A percentile compares a stretch with the other conserved stretches of the same genome.
Evolutionary conservation across 148 eudicot species (phyloP).

Genomic region (Persicaria tinctoria): DNA sequence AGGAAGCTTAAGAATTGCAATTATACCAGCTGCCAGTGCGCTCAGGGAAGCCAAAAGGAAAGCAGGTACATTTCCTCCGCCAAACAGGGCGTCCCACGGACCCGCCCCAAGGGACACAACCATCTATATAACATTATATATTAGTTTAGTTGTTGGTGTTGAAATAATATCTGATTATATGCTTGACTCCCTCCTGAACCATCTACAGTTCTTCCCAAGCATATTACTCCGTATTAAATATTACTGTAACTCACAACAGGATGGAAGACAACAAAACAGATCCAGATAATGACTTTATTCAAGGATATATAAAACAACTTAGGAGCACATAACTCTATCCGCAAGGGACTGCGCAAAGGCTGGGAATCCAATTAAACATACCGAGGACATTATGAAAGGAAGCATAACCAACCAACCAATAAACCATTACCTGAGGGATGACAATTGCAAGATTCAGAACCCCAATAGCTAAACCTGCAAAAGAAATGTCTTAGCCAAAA

Average conservation of each 20-base stretch:
- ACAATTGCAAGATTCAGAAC: conserved; percentile 96
- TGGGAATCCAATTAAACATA: background rate
- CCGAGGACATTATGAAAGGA: background rate
- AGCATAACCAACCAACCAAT: background rate
- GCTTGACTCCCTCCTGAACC: background rate
- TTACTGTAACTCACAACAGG: too few relatives aligned
- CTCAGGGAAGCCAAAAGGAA: conserved; percentile 75
- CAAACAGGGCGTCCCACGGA: conserved; percentile 96
- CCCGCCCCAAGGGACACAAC: conserved; percentile 96
- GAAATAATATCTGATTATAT: background rate
- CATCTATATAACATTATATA: conserved; percentile 37
- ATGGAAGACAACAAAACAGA: too few relatives aligned
- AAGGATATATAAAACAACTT: background rate
- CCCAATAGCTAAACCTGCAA: conserved; percentile 91
- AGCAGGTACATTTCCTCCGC: conserved; percentile 93
- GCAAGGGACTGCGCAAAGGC: background rate
- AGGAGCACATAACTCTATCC: background rate
- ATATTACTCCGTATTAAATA: background rate
- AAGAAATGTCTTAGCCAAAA: conserved; percentile 19
- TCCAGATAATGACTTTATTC: background rate
- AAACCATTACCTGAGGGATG: conserved; percentile 68
- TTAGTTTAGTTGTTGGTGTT: background rate
- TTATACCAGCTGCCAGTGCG: conserved; percentile 70
- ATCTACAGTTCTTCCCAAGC: background rate
- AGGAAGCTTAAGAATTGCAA: conserved; percentile 73